Base-by-base conservation (phyloP, 495 filamentous ascomycete genomes). In the Parathielavia hyrcaniae region DNA sequence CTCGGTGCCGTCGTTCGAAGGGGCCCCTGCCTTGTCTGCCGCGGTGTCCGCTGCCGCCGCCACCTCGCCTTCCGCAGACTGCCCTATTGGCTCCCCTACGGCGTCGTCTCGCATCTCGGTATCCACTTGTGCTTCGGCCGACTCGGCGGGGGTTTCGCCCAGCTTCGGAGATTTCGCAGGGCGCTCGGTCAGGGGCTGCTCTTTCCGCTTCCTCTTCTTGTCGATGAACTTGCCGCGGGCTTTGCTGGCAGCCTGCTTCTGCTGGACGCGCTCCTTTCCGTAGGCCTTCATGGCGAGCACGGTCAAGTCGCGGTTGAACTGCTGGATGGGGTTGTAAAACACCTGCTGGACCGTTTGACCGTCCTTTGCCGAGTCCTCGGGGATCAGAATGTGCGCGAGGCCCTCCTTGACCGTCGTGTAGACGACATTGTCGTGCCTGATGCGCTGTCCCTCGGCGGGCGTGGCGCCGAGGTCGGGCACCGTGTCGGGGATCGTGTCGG, bases 291-390 rank as follows among this genome's bases (percentile, higher is more conserved):
- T 95, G 17, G 91, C 88, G 20, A 97, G 79, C 34, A 97, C 87
- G 65, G 89, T 96, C 62, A 98, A 74, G 72, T 98, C 93, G 11
- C 93, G 83, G 74, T 98, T 98, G 77, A 96, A 98, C 70, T 97
- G 95, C 67, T 97, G 95, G 43, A 98, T 95, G 0, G 93, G 92
- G 62, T 98, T 98, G 75, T 98, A 98, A 69, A 98, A 98, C 26
- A 98, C 95, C 32, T 85, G 81, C 68, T 96, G 90, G 39, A 75
- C 74, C 38, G 72, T 70, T 53, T 75, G 68, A 43, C 70, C 63
- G n/a, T 68, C 64, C 34, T 63, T 67, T 11, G 51, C 68, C 10
- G 68, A 63, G 30, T 64, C 60, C 51, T 67, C 65, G n/a, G 75
- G 73, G 12, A 77, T 70, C 46, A 78, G 64, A 22, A 79, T 79